A percentile compares a stretch with the other conserved stretches of the same genome.
These are phyloP conservation scores for Cryphonectria japonica DNA, from an alignment of 2,329 filamentous ascomycete genomes.

Conservation along the genomic window DNA sequence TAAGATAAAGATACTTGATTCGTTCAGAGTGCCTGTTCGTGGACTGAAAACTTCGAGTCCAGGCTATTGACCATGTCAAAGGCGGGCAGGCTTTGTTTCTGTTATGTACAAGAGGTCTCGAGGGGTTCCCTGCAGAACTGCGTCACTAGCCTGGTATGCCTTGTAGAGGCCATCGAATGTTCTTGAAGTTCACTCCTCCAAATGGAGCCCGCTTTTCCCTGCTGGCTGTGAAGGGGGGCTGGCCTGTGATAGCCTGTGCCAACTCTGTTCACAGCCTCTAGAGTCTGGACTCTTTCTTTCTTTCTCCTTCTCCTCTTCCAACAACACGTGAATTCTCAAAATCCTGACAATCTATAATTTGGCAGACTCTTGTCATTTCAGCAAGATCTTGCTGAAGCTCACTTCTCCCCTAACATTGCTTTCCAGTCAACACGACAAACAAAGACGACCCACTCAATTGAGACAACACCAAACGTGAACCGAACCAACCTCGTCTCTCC, in stretches of 20 bases:
- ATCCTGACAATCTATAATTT: slow-evolving; percentile 18
- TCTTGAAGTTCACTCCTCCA: slow-evolving; percentile 23
- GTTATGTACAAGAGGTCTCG: neutral
- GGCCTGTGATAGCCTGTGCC: slow-evolving; percentile 14
- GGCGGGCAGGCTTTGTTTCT: neutral
- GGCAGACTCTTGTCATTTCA: slow-evolving; percentile 10
- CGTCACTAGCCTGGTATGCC: slow-evolving; percentile 7
- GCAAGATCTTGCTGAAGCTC: neutral
- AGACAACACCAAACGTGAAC: slow-evolving; percentile 8
- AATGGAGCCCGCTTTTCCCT: slow-evolving; percentile 22
- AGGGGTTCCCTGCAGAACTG: slow-evolving; percentile 4
- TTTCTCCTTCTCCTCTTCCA: neutral
- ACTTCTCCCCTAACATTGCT: neutral
- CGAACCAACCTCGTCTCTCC: neutral
- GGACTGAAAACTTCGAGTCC: neutral
- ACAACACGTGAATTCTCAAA: neutral
- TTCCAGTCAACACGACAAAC: slow-evolving; percentile 3
- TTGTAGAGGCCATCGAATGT: slow-evolving; percentile 27
- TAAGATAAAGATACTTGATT: neutral
- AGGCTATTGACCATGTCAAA: neutral
- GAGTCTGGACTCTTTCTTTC: slow-evolving; percentile 10
- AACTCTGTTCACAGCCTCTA: slow-evolving; percentile 7
- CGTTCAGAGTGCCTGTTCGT: neutral
- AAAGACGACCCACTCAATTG: neutral
- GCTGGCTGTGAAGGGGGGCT: slow-evolving; percentile 6